These are phyloP conservation scores for Debaryomyces subglobosus DNA, from an alignment of 1,139 yeast species.

Conservation along the genomic window DNA sequence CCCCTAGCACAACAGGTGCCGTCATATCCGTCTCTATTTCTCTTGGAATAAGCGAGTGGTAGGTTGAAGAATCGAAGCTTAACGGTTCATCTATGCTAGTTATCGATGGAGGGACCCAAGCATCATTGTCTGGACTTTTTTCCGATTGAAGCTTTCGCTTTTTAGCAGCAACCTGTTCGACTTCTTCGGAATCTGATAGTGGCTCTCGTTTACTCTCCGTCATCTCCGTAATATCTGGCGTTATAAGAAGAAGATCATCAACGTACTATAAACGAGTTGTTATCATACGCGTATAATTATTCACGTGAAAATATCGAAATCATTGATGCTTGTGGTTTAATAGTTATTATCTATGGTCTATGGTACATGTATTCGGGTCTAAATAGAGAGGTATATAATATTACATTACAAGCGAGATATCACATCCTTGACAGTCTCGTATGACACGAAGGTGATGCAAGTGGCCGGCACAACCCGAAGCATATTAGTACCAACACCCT, in stretches of 20 bases:
- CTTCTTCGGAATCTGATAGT: background rate
- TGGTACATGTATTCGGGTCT: background rate
- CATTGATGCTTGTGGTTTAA: background rate
- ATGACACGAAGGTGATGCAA: constrained; percentile 67
- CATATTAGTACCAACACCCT: constrained; percentile 68
- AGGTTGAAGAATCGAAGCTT: constrained; percentile 37
- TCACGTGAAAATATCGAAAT: constrained; percentile 7
- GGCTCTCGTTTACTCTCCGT: background rate
- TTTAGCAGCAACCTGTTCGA: background rate
- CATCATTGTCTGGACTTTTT: background rate
- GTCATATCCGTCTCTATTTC: constrained; percentile 19
- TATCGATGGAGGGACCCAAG: constrained; percentile 41
- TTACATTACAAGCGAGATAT: constrained; percentile 9
- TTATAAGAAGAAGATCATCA: background rate
- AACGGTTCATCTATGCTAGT: constrained; percentile 25
- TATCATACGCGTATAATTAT: constrained; percentile 2
- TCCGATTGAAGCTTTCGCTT: background rate
- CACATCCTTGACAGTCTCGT: constrained; percentile 49
- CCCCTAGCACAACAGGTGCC: constrained; percentile 65
- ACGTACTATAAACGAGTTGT: background rate
- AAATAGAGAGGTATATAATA: background rate
- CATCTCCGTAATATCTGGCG: background rate
- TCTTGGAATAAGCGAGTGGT: constrained; percentile 36
- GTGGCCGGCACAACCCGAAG: constrained; percentile 74
- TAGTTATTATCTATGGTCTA: background rate